phyloP scores from a whole-genome alignment of 305 asterid species.

The Solanum hybrid region DNA sequence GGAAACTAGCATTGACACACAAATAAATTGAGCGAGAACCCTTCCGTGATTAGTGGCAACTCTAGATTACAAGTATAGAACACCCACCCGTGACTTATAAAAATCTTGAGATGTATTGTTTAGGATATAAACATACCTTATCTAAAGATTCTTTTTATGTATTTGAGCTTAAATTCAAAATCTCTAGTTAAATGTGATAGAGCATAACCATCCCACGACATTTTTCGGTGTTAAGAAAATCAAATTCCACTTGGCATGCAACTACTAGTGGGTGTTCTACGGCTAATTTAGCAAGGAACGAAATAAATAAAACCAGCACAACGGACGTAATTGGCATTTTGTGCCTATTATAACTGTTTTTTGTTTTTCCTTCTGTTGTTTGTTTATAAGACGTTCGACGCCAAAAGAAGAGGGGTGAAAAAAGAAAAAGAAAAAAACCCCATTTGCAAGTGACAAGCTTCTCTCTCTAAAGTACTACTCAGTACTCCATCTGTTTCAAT shows the following conservation, averaged over 20 bases:
- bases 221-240: not conserved
- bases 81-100: not conserved
- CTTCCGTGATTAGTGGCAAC: not conserved
- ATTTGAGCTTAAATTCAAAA: not conserved
- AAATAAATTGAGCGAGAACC: not conserved
- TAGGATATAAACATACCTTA: not conserved
- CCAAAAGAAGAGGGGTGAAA: not conserved
- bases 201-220: not conserved
- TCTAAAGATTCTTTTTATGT: not conserved
- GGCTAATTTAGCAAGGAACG: not conserved
- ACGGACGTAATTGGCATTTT: not conserved
- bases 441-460: not conserved
- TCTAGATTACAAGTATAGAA: not conserved
- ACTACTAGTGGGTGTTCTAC: not conserved
- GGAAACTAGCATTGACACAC: not conserved
- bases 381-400: not conserved
- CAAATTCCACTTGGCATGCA: constrained; percentile 8
- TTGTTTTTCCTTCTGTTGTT: not conserved
- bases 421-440: not conserved
- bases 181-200: not conserved
- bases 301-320: constrained; percentile 1
- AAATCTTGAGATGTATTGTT: not conserved
- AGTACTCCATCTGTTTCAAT: too few relatives aligned
- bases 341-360: not conserved
- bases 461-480: too few relatives aligned